Evolutionary conservation across 352 stramenopile genomes (phyloP), one percentile per base, ranked within the genome.

Genomic region (Globisporangium spiculum): DNA sequence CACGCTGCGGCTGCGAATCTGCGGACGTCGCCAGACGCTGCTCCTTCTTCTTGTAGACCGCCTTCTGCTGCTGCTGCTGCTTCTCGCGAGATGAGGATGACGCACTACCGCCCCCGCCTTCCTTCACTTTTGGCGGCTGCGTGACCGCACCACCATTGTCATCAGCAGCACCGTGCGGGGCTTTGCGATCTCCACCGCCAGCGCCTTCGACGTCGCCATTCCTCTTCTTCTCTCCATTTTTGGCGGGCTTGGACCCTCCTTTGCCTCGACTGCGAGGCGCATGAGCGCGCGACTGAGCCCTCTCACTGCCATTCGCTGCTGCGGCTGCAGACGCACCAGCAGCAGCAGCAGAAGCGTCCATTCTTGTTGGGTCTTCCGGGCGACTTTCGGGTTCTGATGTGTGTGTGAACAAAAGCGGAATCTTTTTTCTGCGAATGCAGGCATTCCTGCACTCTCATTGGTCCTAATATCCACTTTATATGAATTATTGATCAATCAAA

Each of bases 31-130:
- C 12, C 20, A 48, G 27, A n/a, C 24, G 60, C 26, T 66, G 60
- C 26, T 66, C 44, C 8, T 65, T 65, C 38, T 65, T 65, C 44
- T 65, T 65, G 26, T 27, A 64, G 22, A 18, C 6, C 14, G 5
- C 14, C 32, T 61, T 46, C 30, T 60, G 24, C 14, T 41, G 14
- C 53, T 32, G 14, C 53, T 32, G 12, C 24, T 64, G 38, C 38
- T 65, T 20, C 38, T 46, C 8, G 16, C 12, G 50, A 16, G 48
- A 27, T 6, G 55, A n/a, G 16, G 52, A 54, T 22, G 50, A 55
- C 59, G 7, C 59, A 0, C 38, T 14, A 12, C 38, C 18, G 6
- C 44, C 18, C 22, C 34, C 1, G 6, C n/a, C 22, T 32, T 24
- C 58, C 24, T 65, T 65, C 1, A 26, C 59, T 24, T 65, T 65